phyloP scores from a whole-genome alignment of 306 rosid genomes.

The Cucurbita pepo region DNA sequence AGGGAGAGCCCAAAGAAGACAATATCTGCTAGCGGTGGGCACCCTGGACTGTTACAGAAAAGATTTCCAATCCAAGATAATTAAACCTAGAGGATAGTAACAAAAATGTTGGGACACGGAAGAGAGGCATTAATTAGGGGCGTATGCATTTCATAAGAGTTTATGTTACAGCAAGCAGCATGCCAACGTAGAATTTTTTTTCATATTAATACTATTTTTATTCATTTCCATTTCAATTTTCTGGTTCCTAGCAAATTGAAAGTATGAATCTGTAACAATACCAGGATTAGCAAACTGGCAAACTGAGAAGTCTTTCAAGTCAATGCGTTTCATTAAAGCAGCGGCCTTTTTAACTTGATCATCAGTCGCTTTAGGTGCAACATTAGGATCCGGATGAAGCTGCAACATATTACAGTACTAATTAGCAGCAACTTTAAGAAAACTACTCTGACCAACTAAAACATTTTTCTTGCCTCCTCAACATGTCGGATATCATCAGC shows the following conservation, averaged over 20 bases:
- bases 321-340: conserved; percentile 56
- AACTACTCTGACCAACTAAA: conserved; percentile 4
- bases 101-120: background rate
- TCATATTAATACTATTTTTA: background rate
- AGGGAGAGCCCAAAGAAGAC: too few relatives aligned
- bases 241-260: background rate
- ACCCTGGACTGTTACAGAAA: too few relatives aligned
- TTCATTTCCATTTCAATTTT: background rate
- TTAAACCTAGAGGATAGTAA: background rate
- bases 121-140: background rate
- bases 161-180: background rate
- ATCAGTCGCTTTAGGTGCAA: conserved; percentile 39
- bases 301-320: conserved; percentile 66
- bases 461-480: conserved; percentile 63
- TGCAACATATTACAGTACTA: conserved; percentile 19
- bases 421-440: conserved; percentile 9
- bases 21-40: too few relatives aligned
- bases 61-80: too few relatives aligned
- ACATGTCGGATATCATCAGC: conserved; percentile 75
- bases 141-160: background rate
- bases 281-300: conserved; percentile 83
- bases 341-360: conserved; percentile 66
- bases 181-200: background rate
- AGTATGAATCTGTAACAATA: conserved; percentile 8
- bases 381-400: conserved; percentile 36